phyloP scores from a whole-genome alignment of 2,329 filamentous ascomycete species.

The Chrysoporthe austroafricana region DNA sequence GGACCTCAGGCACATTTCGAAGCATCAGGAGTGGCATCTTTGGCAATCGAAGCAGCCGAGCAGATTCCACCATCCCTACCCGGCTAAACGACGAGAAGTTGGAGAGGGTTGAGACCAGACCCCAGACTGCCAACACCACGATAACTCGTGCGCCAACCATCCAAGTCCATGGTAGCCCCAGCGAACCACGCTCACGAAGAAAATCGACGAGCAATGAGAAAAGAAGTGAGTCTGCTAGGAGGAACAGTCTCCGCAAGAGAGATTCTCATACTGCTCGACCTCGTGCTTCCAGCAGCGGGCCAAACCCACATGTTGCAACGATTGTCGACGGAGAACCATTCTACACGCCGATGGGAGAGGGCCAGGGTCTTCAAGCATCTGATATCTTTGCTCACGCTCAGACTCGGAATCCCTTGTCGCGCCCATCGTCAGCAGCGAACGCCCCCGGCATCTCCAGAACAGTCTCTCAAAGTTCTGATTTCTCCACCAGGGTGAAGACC shows the following conservation, averaged over 20 bases:
- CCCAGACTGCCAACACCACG: slow-evolving; percentile 50
- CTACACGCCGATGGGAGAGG: slow-evolving; percentile 53
- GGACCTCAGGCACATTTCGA: slow-evolving; percentile 71
- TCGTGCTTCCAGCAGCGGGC: slow-evolving; percentile 49
- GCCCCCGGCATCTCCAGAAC: neutral
- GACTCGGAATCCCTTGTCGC: slow-evolving; percentile 43
- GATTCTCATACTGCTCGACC: slow-evolving; percentile 54
- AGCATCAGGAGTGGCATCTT: slow-evolving; percentile 79
- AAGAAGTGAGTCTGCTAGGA: slow-evolving; percentile 52
- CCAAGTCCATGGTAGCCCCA: slow-evolving; percentile 61
- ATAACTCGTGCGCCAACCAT: slow-evolving; percentile 67
- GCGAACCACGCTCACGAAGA: slow-evolving; percentile 41
- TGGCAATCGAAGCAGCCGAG: slow-evolving; percentile 52
- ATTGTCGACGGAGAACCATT: slow-evolving; percentile 55
- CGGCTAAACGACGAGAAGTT: slow-evolving; percentile 40
- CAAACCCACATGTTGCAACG: slow-evolving; percentile 44
- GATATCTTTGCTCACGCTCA: slow-evolving; percentile 51
- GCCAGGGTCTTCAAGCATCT: slow-evolving; percentile 41
- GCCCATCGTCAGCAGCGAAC: slow-evolving; percentile 49
- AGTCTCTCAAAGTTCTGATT: slow-evolving; percentile 48
- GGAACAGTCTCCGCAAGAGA: slow-evolving; percentile 58
- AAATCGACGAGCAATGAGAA: slow-evolving; percentile 44
- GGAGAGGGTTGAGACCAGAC: slow-evolving; percentile 37
- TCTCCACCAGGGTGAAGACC: slow-evolving; percentile 46
- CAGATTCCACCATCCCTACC: slow-evolving; percentile 40